Conservation (phyloP, 1,139 yeast species). For the Candida tropicalis region DNA sequence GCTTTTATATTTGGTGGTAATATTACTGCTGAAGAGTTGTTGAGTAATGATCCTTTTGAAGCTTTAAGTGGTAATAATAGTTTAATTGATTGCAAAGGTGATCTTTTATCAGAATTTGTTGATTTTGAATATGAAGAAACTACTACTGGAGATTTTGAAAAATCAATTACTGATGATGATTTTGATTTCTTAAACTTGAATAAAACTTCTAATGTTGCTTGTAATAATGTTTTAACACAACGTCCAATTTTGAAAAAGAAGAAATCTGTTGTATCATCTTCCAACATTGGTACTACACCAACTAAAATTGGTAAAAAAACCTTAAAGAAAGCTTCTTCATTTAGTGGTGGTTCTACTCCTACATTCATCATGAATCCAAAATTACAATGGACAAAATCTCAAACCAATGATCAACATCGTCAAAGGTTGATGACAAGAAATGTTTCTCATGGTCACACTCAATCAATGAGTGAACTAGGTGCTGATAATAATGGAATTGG, state of each 20-base stretch:
- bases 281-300: constrained; percentile 8
- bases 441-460: constrained; percentile 1
- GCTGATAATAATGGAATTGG: neutral
- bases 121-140: constrained; percentile 14
- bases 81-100: neutral
- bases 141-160: constrained; percentile 8
- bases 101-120: constrained; percentile 11
- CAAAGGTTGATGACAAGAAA: neutral
- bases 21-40: constrained; percentile 20
- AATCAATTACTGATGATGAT: constrained; percentile 4
- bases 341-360: constrained; percentile 14
- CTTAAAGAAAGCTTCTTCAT: constrained; percentile 17
- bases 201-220: too few species aligned
- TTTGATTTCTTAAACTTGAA: constrained; percentile 5
- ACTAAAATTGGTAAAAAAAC: constrained; percentile 10
- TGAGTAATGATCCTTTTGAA: constrained; percentile 20
- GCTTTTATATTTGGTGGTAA: constrained; percentile 8
- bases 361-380: constrained; percentile 15
- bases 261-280: constrained; percentile 10
- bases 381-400: constrained; percentile 15
- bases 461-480: constrained; percentile 11
- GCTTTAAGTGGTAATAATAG: neutral
- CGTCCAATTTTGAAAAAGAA: constrained; percentile 11
- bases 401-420: constrained; percentile 10
- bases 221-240: too few species aligned